A percentile compares a stretch with the other conserved stretches of the same genome.
Conservation (phyloP, 2,329 filamentous ascomycete species). For the Pseudocercospora fijiensis region DNA sequence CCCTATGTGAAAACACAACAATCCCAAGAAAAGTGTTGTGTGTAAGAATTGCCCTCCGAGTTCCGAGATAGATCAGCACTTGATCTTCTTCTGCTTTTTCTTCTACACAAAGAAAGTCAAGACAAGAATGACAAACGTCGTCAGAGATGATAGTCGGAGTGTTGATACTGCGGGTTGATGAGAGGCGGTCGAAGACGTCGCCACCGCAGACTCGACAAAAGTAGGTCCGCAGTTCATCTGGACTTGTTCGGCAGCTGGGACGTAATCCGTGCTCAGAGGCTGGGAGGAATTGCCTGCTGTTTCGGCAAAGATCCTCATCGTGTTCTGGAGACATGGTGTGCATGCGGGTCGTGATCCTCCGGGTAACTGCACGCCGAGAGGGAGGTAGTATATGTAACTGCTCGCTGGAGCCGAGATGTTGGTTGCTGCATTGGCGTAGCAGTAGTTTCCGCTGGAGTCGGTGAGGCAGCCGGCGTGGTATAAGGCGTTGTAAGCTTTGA, state of each 20-base stretch:
- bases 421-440: conserved; percentile 79
- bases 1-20: no score
- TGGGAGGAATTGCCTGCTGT: conserved; percentile 66
- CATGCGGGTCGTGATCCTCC: conserved; percentile 69
- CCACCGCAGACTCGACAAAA: conserved; percentile 43
- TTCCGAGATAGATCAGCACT: conserved; percentile 30
- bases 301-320: conserved; percentile 76
- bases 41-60: not conserved
- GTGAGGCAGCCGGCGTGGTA: conserved; percentile 80
- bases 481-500: conserved; percentile 73
- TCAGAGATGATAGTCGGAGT: not conserved
- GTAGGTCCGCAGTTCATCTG: conserved; percentile 61
- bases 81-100: conserved; percentile 23
- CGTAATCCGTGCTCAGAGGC: conserved; percentile 68
- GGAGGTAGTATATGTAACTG: conserved; percentile 80
- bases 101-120: conserved; percentile 14
- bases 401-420: conserved; percentile 70
- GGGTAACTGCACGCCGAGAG: conserved; percentile 71
- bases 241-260: conserved; percentile 67
- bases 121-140: conserved; percentile 5
- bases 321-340: conserved; percentile 70
- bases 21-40: not conserved
- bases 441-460: conserved; percentile 59
- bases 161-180: not conserved
- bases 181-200: conserved; percentile 5